Base-by-base conservation (phyloP, 345 rosid genomes). In the Populus tremula region DNA sequence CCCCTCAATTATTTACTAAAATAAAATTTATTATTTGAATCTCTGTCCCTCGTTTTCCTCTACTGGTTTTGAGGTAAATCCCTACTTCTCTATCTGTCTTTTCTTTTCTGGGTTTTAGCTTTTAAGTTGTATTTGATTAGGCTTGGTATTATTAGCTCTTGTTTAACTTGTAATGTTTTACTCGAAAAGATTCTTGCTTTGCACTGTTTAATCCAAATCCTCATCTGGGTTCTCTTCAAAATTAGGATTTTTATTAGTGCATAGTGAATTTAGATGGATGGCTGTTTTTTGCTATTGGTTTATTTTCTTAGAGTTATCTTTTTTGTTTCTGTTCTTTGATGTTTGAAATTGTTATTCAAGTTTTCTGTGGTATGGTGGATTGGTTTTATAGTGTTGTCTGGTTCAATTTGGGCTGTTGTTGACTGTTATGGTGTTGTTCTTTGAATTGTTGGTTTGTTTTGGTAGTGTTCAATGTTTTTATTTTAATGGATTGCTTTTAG, bases 401-500 rank as follows among this genome's bases (percentile, higher is more conserved):
- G 13, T n/a, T 56, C 63, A n/a, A n/a, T 56, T 23, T 70, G 27
- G 50, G 33, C 18, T 23, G 77, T 29, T 67, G 56, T 53, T 73
- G 1, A 36, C 36, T 67, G 69, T 1, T 69, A 29, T 77, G 54
- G 10, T 66, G 31, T 50, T n/a, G 67, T 47, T 25, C 47, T 77
- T 59, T 76, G 53, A 68, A 69, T 69, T 50, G 47, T 29, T 49
- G 72, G 49, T 69, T 69, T 69, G 27, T 18, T 16, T 41, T 41
- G 50, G 20, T 5, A 17, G 35, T 76, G 47, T 64, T 81, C 75
- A n/a, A 12, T 76, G 66, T 25, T 73, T 82, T 62, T 59, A n/a
- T 21, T n/a, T 59, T n/a, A 59, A 53, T 75, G 78, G 72, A 53
- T 84, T 81, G 27, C 74, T 73, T 82, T 23, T 77, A 88, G 87